Base-by-base conservation (phyloP, 371 early-diverging fungal genomes). In the Mucor racemosus region DNA sequence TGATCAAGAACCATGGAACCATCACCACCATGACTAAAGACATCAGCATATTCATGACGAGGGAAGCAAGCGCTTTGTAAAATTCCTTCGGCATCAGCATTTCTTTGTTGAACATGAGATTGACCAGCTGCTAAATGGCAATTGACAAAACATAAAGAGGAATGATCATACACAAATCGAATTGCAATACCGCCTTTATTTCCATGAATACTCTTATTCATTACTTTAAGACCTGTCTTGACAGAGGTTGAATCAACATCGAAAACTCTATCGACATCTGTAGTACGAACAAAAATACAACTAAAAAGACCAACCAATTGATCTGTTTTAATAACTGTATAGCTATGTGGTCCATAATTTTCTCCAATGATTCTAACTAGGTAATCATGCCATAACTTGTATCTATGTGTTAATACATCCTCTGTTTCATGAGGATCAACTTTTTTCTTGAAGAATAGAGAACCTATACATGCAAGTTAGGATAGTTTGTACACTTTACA, bases 181-280 rank as follows among this genome's bases (percentile, higher is more conserved):
- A 86, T 84, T 11, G 87, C 87, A 35, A 93, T 87, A 17, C 88
- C 92, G n/a, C 96, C 94, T 86, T 95, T 96, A 79, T 95, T 96
- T 7, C 94, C 96, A 71, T 95, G 93, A 4, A 76, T 41, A 13
- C 75, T 76, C 41, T 73, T 76, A 17, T 74, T 76, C 67, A 86
- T 86, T n/a, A 94, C 93, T 21, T 83, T 86, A 62, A 96, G 61
- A 3, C 96, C 95, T 0, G 96, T 96, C 79, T 94, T 94, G 41
- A 90, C 88, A 54, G 79, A 76, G 5, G 79, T 81, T 0, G 79
- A 73, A 4, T 74, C 67, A 13, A 65, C 60, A 34, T 75, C 57
- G 2, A 36, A 50, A 15, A 77, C 68, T 4, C 76, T 76, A n/a
- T 66, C 46, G 6, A 62, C 67, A 15, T 78, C 77, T 14, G 62